Conservation (phyloP, 2,329 filamentous ascomycete genomes). For the Diaporthe aspalathi region DNA sequence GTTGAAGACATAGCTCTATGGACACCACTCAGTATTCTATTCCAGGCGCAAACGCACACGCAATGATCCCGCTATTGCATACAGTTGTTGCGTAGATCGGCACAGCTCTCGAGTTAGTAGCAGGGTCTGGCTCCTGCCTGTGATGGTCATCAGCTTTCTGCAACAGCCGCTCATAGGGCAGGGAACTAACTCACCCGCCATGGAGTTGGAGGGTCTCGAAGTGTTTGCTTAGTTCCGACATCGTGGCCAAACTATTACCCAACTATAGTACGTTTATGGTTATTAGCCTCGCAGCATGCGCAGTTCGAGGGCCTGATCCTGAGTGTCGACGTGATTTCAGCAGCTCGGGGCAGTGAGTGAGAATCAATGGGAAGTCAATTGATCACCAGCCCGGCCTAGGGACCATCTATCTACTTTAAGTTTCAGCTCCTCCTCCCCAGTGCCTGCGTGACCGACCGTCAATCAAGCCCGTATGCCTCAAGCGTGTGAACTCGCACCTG, state of each 20-base stretch:
- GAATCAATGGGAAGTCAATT: conserved; percentile 1
- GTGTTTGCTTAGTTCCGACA: conserved; percentile 66
- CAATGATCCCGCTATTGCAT: conserved; percentile 43
- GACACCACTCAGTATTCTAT: conserved; percentile 36
- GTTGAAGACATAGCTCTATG: conserved; percentile 89
- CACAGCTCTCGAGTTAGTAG: conserved; percentile 89
- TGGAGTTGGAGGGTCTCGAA: conserved; percentile 91
- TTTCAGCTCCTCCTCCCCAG: conserved; percentile 12
- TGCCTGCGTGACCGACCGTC: background rate
- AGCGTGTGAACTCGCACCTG: background rate
- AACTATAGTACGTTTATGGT: background rate
- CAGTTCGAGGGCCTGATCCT: background rate
- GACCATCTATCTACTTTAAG: conserved; percentile 16
- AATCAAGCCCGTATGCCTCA: conserved; percentile 1
- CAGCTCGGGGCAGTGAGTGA: background rate
- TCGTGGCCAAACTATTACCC: conserved; percentile 42
- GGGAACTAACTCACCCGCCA: conserved; percentile 71
- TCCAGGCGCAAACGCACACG: no score
- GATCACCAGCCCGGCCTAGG: conserved; percentile 2
- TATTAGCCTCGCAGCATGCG: conserved; percentile 2
- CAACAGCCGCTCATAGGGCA: background rate
- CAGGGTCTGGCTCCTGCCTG: conserved; percentile 82
- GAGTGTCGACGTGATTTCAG: background rate
- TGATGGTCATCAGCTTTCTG: conserved; percentile 24
- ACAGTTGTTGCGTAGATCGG: conserved; percentile 95